Percentiles rank a stretch among this genome's conserved stretches.
Conservation (phyloP, 108 stramenopile species). For the Skeletonema menzelii region DNA sequence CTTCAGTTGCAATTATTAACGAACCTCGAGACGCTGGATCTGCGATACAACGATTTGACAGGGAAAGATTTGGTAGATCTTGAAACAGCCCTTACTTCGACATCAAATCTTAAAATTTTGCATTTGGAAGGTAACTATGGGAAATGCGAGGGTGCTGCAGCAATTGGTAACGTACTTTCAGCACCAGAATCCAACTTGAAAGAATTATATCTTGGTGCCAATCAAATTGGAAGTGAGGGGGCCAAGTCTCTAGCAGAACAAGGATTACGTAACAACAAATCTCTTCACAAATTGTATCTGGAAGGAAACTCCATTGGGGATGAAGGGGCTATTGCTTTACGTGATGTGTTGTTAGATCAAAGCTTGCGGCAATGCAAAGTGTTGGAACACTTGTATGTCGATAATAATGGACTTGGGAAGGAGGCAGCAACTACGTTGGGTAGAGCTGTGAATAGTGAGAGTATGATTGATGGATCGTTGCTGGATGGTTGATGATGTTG, state of each 20-base stretch:
- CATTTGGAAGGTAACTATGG: constrained; percentile 10
- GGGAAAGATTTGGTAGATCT: constrained; percentile 14
- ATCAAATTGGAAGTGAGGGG: constrained; percentile 36
- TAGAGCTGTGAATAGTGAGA: constrained; percentile 30
- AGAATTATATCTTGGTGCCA: constrained; percentile 21
- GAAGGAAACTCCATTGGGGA: constrained; percentile 46
- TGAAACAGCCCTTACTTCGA: neutral
- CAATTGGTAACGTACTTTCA: neutral
- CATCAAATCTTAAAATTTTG: neutral
- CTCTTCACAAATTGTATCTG: constrained; percentile 34
- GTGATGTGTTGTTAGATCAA: constrained; percentile 7
- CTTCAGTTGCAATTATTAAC: neutral
- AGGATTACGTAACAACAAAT: constrained; percentile 11
- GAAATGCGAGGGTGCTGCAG: constrained; percentile 9
- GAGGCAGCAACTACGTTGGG: constrained; percentile 39
- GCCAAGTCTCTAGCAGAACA: constrained; percentile 31
- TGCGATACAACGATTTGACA: constrained; percentile 21
- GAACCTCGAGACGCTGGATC: neutral
- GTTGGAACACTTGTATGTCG: constrained; percentile 36
- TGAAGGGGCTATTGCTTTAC: constrained; percentile 40
- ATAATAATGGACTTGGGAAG: constrained; percentile 49
- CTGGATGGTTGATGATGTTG: neutral
- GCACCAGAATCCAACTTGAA: neutral
- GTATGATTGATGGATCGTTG: neutral
- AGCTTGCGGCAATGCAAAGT: neutral